Evolutionary conservation across 768 basidiomycete genomes (phyloP), one percentile per base, ranked within the genome.

Genomic region (Rickenella mellea): DNA sequence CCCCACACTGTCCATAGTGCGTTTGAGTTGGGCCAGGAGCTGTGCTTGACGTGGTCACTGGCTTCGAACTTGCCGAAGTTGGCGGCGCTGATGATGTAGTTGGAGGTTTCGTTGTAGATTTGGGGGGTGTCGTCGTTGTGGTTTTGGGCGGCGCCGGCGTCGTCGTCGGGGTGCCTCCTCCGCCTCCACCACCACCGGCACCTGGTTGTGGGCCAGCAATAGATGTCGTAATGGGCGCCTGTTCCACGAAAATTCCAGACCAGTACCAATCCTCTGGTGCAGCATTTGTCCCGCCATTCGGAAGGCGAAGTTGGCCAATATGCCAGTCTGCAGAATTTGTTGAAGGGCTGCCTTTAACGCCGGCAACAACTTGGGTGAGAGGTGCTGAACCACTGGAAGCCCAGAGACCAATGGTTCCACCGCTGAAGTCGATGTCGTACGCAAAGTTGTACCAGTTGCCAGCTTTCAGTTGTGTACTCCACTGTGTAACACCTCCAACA

Each of bases 401-500:
- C 51, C 52, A 56, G 10, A 56, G 40, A 22, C 55, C 51, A 36
- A 51, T 43, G 4, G 48, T 53, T 27, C 43, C 28, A 10, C 25
- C 45, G 32, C 47, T 39, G 46, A 56, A 56, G 42, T 56, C 28
- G 41, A 52, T 50, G 30, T 53, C 52, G 46, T 52, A 52, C 24
- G 52, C 52, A 11, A 56, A 56, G 54, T 56, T 56, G 47, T 55
- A 55, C 54, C 54, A 56, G 27, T 36, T 46, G 19, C 40, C 45
- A 2, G 55, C 39, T 8, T 22, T 19, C 37, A 54, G 45, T 11
- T 43, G 24, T 11, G 47, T 51, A 26, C 25, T 29, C 51, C 51
- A 55, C 30, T 54, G 47, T 14, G 51, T 43, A 7, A 27, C 21
- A 25, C 47, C 30, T 11, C 40, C 28, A 27, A 55, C 35, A 36